Evolutionary conservation across 305 asterid genomes (phyloP).

Genomic region (Coffea humblotiana): DNA sequence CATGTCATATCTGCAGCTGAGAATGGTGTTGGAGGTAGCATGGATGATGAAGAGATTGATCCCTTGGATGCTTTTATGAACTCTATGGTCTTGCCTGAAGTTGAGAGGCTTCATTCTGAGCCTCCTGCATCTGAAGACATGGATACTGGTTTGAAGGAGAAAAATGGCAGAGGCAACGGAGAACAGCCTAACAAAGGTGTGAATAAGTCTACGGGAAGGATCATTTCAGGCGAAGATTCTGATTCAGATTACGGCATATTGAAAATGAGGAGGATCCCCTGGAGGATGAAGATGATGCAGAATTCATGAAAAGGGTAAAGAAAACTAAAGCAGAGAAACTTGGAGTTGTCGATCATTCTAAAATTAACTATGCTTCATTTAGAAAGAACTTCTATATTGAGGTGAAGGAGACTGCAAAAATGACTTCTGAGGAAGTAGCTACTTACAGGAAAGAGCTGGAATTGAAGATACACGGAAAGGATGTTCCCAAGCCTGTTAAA

Average conservation of each 20-base stretch:
- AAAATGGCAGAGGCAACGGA: conserved; percentile 31
- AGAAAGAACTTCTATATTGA: conserved; percentile 89
- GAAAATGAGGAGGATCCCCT: conserved; percentile 57
- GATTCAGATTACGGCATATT: conserved; percentile 65
- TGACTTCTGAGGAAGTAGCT: conserved; percentile 82
- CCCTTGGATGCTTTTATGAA: conserved; percentile 95
- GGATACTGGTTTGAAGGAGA: conserved; percentile 43
- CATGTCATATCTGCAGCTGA: conserved; percentile 31
- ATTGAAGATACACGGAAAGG: conserved; percentile 90
- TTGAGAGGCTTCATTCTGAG: conserved; percentile 55
- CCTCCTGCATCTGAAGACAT: conserved; percentile 38
- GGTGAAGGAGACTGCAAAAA: conserved; percentile 74
- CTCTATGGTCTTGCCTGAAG: conserved; percentile 90
- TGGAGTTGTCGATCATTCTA: conserved; percentile 83
- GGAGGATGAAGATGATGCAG: conserved; percentile 96
- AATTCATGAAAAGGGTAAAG: conserved; percentile 91
- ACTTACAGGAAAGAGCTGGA: conserved; percentile 77
- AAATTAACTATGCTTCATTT: conserved; percentile 73
- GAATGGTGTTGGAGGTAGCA: conserved; percentile 39
- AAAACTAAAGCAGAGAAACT: conserved; percentile 93
- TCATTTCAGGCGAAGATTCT: conserved; percentile 85
- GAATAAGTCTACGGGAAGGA: conserved; percentile 65
- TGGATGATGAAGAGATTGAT: conserved; percentile 77
- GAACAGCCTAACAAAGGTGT: conserved; percentile 45
- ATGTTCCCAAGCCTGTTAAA: conserved; percentile 88